Evolutionary conservation across 345 rosid genomes (phyloP), one percentile per base, ranked within the genome.

Genomic region (Conringia planisiliqua): DNA sequence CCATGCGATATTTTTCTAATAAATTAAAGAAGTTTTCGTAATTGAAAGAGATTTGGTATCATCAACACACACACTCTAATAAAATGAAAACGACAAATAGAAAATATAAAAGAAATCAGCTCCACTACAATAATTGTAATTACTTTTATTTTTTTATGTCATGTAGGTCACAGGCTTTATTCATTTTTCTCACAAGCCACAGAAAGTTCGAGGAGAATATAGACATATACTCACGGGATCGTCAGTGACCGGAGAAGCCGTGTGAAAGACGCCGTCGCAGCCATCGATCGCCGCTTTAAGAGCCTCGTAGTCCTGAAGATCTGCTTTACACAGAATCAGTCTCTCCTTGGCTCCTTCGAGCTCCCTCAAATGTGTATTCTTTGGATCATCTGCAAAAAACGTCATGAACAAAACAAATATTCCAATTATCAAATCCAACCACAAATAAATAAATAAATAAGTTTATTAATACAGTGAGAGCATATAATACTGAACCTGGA

Each of bases 191-290:
- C 9, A 0, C 29, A 47, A 32, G 18, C 66, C 52, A 44, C 60
- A 55, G 7, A 77, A 70, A 62, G 11, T 76, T 29, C 27, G 17
- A 40, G 64, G 52, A 56, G 3, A 36, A 16, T n/a, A 68, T 1
- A n/a, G 18, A 3, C 18, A 17, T 22, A 42, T 7, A 83, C 91
- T 81, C 40, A 95, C 99, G 7, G 99, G 99, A 71, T 92, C 98
- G 52, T 95, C 98, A 9, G 98, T 95, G 68, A 92, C 96, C 1
- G 99, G 99, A 59, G 97, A 95, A 57, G 99, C 99, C 52, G 97
- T 83, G 65, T 95, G 99, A 82, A 95, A 85, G 74, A 95, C 99
- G 11, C 99, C 99, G 44, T 90, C 86, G 40, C 99, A 95, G 2
- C 97, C 99, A 40, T 10, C 50, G 59, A 95, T 84, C 55, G 97